Conservation (phyloP, 495 filamentous ascomycete genomes). For the Penicillium ucsense region DNA sequence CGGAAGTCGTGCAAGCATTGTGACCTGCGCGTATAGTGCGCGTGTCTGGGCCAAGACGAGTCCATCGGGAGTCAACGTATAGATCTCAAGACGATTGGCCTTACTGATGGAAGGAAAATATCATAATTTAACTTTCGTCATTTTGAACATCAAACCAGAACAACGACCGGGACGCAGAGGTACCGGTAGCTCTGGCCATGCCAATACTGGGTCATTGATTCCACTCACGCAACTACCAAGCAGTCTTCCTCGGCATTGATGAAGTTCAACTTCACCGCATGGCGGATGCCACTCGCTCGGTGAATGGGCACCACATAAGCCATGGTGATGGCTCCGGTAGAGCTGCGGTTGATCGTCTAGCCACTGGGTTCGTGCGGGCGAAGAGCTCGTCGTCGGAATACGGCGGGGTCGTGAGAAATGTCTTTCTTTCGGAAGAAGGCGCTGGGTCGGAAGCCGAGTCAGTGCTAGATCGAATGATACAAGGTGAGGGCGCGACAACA, state of each 20-base stretch:
- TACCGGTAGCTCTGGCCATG: too few species aligned
- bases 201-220: background rate
- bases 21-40: constrained; percentile 70
- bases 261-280: constrained; percentile 74
- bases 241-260: constrained; percentile 64
- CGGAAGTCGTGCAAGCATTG: constrained; percentile 70
- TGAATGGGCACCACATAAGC: constrained; percentile 94
- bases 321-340: constrained; percentile 42
- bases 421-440: too few species aligned
- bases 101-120: constrained; percentile 45
- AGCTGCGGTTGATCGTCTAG: background rate
- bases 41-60: constrained; percentile 53
- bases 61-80: constrained; percentile 48
- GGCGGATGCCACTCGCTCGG: constrained; percentile 75
- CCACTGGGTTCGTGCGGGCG: constrained; percentile 1
- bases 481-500: too few species aligned
- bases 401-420: constrained; percentile 1
- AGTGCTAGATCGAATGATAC: too few species aligned
- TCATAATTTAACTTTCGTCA: constrained; percentile 2
- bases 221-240: constrained; percentile 74
- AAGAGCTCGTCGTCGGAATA: constrained; percentile 6
- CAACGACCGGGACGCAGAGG: too few species aligned
- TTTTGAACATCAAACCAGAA: too few species aligned
- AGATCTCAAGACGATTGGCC: constrained; percentile 87
- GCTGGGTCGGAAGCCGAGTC: too few species aligned